Base-by-base conservation (phyloP, 768 basidiomycete species). In the Lentinula edodes region DNA sequence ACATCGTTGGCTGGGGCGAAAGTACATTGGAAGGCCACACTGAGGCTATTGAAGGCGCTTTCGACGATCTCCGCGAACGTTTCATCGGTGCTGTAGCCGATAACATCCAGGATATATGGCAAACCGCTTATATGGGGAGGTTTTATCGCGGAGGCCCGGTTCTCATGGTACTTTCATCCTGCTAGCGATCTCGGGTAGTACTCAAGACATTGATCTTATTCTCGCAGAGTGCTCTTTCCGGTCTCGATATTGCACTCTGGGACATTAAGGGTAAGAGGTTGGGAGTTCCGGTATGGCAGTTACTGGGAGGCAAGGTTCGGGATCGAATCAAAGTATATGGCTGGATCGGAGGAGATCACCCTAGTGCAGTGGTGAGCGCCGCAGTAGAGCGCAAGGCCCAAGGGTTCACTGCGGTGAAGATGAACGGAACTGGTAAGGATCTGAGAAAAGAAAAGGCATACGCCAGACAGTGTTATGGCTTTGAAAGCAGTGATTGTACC, bases 261-360 rank as follows among this genome's bases (percentile, higher is more conserved):
- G 89, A 90, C 66, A 87, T 90, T 72, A 89, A 89, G 65, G 89
- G 89, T n/a, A 89, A 88, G 73, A 85, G 83, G 38, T 78, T 89
- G 2, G 86, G 86, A 38, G 88, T 81, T 9, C 82, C 80, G 0
- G 73, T 88, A 1, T 88, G 83, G 80, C 80, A 87, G 70, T 75
- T 91, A 0, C 78, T 89, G 6, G 89, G 88, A 7, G 89, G 88
- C 5, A 85, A 84, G 68, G 85, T 89, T 36, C 79, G 88, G 53
- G 81, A 87, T 66, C 74, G 77, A 35, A 73, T 85, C 54, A 78
- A 77, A 61, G 84, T 86, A 5, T 86, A 86, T 65, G 80, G 84
- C 2, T 89, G 79, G 78, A 75, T 86, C 41, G 85, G 85, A 20
- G 84, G 85, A 15, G 76, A 81, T 64, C 69, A 71, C n/a, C 87